A percentile compares a stretch with the other conserved stretches of the same genome.
phyloP scores from a whole-genome alignment of 1,284 basidiomycete species.

The Ustilago curta region DNA sequence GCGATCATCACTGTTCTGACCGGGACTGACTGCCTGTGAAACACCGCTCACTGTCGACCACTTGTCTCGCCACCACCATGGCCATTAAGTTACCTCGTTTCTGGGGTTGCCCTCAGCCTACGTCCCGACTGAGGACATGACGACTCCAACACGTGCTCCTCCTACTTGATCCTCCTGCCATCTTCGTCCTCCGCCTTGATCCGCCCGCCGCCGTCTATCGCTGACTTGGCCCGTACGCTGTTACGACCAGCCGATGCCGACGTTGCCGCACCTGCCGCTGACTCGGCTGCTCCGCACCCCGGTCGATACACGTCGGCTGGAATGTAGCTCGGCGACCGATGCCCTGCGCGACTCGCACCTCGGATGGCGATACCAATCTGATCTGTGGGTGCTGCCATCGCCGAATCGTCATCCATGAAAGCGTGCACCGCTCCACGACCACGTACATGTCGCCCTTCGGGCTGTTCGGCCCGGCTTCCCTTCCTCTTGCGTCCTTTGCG shows the following conservation, averaged over 20 bases:
- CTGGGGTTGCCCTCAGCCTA: not conserved
- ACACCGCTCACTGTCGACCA: not conserved
- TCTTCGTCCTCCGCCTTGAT: too few species aligned
- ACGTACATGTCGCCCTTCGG: constrained; percentile 3
- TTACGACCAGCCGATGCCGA: not conserved
- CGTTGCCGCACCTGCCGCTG: not conserved
- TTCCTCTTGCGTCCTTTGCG: not conserved
- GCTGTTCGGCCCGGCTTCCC: not conserved
- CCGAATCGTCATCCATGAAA: not conserved
- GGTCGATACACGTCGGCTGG: too few species aligned
- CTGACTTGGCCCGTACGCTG: not conserved
- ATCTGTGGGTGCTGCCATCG: too few species aligned
- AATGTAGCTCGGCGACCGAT: not conserved
- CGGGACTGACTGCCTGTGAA: not conserved
- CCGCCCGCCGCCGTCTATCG: too few species aligned
- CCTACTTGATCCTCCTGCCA: too few species aligned
- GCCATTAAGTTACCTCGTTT: not conserved
- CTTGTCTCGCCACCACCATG: not conserved
- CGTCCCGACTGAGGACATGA: not conserved
- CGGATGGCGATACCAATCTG: constrained; percentile 8
- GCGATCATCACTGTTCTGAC: not conserved
- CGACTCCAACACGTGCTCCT: not conserved
- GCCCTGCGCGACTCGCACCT: not conserved
- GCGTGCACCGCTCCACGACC: constrained; percentile 13
- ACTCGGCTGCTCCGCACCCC: not conserved